Evolutionary conservation across 495 filamentous ascomycete species (phyloP), one percentile per base, ranked within the genome.

Genomic region (Hypomontagnella monticulosa): DNA sequence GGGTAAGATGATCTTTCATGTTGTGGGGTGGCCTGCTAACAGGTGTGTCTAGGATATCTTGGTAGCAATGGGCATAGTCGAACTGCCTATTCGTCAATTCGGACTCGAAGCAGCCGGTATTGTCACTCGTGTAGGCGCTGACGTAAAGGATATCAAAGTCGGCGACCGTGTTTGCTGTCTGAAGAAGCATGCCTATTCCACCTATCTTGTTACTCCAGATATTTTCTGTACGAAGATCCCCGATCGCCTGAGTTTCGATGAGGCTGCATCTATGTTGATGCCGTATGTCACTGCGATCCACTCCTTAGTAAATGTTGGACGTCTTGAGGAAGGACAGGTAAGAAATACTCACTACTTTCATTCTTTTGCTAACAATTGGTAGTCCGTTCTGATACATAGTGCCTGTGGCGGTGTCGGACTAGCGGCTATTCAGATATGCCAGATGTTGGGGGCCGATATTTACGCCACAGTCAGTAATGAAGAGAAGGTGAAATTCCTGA

Each of bases 351-450:
- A 11, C 19, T 43, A 16, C 18, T n/a, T n/a, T n/a, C 47, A 12
- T 81, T 1, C 64, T 84, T 7, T 81, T 82, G 18, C 49, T 52
- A 15, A 52, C 19, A 38, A 7, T 14, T 9, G n/a, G 33, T 27
- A 52, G 49, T 23, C 50, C 3, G 75, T 89, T 1, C 73, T 90
- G 16, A 84, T 90, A 38, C 84, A 88, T 50, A 75, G 74, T 30
- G 80, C 80, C 7, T 71, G 83, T 1, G 82, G 84, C 16, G 81
- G 79, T 5, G 73, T 84, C 1, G 86, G 86, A 20, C 78, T 87
- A 34, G 84, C 83, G 2, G 81, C 86, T 0, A 78, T 88, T 30
- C 73, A 79, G 32, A 59, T 89, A 1, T 79, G 81, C 3, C 72
- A 81, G 33, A 63, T 73, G 16, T 57, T 83, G 0, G 83, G 84